Evolutionary conservation across 129 eudicot genomes (phyloP), one percentile per base, ranked within the genome.

Genomic region (Arctium lappa): DNA sequence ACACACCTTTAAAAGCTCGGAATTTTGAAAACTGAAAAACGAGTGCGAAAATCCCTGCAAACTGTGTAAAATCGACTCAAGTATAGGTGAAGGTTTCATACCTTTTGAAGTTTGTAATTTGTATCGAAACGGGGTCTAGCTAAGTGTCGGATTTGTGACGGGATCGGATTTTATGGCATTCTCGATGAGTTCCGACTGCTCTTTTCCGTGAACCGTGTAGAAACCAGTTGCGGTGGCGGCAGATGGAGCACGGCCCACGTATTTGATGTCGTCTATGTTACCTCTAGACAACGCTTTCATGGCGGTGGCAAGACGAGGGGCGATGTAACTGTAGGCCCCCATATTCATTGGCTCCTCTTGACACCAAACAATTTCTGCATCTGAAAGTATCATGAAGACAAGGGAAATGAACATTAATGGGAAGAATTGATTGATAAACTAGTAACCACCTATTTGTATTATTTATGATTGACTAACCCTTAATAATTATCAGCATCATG

Each of bases 271-370:
- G 36, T 91, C 95, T 50, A 84, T 8, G 34, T 34, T 83, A 16
- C 97, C 97, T 74, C 96, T 87, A n/a, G 76, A 81, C 37, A 90
- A 63, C 73, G 84, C 88, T 83, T 89, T 93, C 93, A 93, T 91
- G 68, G 97, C 84, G 8, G 97, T 91, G 69, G 77, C 74, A 37
- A 93, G 92, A 36, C 97, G 95, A 5, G 92, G 92, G 18, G 85
- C 83, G 13, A 93, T 88, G 79, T 93, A 89, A 66, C 13, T 82
- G 87, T 82, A 93, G 22, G 93, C 97, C 29, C 97, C 97, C 97
- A 93, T 93, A 87, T 93, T 93, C 97, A 91, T 87, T 79, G 95
- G 95, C 90, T 93, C 97, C 70, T 93, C 97, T 46, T 93, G 97
- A 83, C 97, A 93, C 97, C 97, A 93, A 30, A 93, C 97, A 34